phyloP scores from a whole-genome alignment of 1,284 basidiomycete species.

The Cutaneotrichosporon dermatis region DNA sequence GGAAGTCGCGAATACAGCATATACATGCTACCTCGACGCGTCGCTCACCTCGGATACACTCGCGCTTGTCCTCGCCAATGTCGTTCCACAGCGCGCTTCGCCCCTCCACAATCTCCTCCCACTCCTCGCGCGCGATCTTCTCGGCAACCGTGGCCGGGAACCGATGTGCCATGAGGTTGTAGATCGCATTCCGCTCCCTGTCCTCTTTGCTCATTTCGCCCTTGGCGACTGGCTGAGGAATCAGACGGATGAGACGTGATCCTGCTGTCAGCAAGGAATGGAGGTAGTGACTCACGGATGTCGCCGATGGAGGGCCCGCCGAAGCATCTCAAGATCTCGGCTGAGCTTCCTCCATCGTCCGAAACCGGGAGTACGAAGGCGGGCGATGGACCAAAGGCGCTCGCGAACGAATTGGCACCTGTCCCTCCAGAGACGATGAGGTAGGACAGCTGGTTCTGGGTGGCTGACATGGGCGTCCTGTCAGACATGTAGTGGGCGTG shows the following conservation, averaged over 20 bases:
- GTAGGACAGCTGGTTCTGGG: conserved; percentile 26
- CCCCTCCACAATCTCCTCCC: conserved; percentile 91
- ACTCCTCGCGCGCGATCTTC: conserved; percentile 75
- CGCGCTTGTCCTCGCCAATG: conserved; percentile 87
- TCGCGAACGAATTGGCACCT: conserved; percentile 53
- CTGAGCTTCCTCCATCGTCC: conserved; percentile 54
- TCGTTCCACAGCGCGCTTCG: conserved; percentile 76
- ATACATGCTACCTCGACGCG: too few species aligned
- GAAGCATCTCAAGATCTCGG: conserved; percentile 51
- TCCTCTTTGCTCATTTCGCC: conserved; percentile 25
- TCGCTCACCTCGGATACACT: conserved; percentile 52
- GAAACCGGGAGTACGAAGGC: conserved; percentile 51
- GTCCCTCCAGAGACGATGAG: conserved; percentile 54
- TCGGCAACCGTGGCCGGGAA: conserved; percentile 66
- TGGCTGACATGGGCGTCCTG: background rate
- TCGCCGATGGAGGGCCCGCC: conserved; percentile 52
- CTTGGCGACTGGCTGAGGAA: conserved; percentile 33
- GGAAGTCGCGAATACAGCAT: too few species aligned
- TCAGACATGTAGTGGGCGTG: background rate
- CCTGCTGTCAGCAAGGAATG: conserved; percentile 20
- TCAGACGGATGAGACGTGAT: conserved; percentile 55
- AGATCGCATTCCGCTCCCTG: conserved; percentile 58
- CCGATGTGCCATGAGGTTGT: conserved; percentile 71
- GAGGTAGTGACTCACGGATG: conserved; percentile 42
- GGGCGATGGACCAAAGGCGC: conserved; percentile 51